phyloP scores from a whole-genome alignment of 148 eudicot species.

The Fagopyrum esculentum region DNA sequence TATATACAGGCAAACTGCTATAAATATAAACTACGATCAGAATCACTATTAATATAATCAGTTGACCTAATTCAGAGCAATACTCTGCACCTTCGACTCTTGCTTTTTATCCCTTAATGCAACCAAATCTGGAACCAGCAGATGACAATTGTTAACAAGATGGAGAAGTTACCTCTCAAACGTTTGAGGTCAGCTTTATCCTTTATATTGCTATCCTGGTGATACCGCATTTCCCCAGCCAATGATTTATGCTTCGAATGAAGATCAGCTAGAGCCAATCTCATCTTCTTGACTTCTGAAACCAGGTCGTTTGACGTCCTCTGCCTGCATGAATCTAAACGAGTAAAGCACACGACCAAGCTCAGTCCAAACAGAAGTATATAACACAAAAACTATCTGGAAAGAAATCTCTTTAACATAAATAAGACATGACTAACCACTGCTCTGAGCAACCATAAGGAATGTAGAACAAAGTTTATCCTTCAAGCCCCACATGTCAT shows the following conservation, averaged over 20 bases:
- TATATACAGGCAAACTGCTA: too few relatives aligned
- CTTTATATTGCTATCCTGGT: conserved; percentile 52
- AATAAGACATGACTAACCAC: conserved; percentile 39
- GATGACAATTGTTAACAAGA: not conserved
- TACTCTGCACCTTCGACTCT: too few relatives aligned
- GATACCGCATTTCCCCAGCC: conserved; percentile 48
- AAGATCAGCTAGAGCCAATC: conserved; percentile 45
- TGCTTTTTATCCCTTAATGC: too few relatives aligned
- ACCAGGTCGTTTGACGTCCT: conserved; percentile 39
- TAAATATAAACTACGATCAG: too few relatives aligned
- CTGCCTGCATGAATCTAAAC: conserved; percentile 48
- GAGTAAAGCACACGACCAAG: conserved; percentile 1
- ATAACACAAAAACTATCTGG: not conserved
- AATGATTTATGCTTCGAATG: conserved; percentile 54
- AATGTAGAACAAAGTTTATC: conserved; percentile 39
- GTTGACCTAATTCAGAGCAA: too few relatives aligned
- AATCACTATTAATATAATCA: too few relatives aligned
- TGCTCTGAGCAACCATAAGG: conserved; percentile 43
- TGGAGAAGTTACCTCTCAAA: conserved; percentile 49
- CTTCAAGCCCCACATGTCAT: conserved; percentile 48
- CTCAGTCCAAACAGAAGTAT: not conserved
- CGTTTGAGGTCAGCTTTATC: conserved; percentile 57
- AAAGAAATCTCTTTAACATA: not conserved
- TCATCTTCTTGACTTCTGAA: conserved; percentile 49
- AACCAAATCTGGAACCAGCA: too few relatives aligned